Percentiles rank a stretch among this genome's conserved stretches.
phyloP scores from a whole-genome alignment of 805 yeast genomes.

The Cyberlindnera maritima region DNA sequence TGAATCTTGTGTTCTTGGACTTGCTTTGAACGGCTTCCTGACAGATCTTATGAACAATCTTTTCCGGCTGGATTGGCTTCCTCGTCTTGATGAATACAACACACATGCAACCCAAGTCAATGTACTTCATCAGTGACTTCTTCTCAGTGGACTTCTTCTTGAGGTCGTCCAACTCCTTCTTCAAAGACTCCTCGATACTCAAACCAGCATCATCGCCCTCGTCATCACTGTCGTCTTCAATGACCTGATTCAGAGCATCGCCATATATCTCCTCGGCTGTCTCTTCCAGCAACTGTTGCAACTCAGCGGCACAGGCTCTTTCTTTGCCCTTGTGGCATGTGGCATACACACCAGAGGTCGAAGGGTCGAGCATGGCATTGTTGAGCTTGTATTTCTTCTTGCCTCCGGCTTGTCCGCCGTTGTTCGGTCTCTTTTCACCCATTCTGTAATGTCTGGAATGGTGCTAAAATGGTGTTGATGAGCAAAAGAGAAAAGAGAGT shows the following conservation, averaged over 20 bases:
- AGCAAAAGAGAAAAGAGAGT: neutral
- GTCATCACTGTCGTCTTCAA: conserved; percentile 17
- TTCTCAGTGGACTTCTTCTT: conserved; percentile 30
- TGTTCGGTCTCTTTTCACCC: conserved; percentile 23
- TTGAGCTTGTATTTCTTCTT: conserved; percentile 40
- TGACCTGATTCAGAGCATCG: conserved; percentile 25
- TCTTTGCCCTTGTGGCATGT: conserved; percentile 86
- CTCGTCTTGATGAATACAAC: conserved; percentile 80
- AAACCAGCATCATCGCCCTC: conserved; percentile 36
- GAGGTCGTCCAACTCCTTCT: conserved; percentile 65
- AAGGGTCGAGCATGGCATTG: conserved; percentile 68
- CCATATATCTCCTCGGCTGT: conserved; percentile 46
- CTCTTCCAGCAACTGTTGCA: conserved; percentile 56
- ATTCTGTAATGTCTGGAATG: conserved; percentile 7
- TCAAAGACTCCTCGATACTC: conserved; percentile 74
- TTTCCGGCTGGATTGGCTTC: conserved; percentile 75
- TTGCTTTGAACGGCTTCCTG: conserved; percentile 50
- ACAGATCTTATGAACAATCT: conserved; percentile 64
- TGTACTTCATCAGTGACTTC: conserved; percentile 51
- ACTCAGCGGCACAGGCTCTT: conserved; percentile 70
- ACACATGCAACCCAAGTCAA: conserved; percentile 76
- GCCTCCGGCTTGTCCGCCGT: conserved; percentile 4
- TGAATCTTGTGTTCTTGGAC: conserved; percentile 61
- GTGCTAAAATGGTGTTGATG: neutral
- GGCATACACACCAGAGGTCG: conserved; percentile 83